Percentiles rank a stretch among this genome's conserved stretches.
Evolutionary conservation across 2,329 filamentous ascomycete genomes (phyloP).

Genomic region (Thermothelomyces thermophilus): DNA sequence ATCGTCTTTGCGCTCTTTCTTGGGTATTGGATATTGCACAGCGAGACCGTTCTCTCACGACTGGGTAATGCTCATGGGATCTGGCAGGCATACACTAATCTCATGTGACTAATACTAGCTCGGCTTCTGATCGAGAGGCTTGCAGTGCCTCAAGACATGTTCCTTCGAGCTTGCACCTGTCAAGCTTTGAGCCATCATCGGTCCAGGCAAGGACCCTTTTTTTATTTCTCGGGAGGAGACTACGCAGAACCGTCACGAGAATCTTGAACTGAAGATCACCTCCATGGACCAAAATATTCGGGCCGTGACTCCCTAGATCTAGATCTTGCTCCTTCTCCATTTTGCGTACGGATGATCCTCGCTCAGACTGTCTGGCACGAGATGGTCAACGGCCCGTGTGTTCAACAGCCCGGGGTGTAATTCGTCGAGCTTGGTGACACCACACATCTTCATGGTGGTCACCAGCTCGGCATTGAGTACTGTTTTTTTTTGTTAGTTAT

Average conservation of each 20-base stretch:
- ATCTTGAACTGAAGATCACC: not conserved
- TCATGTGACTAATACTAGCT: no score
- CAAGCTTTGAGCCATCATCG: not conserved
- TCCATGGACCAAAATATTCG: no score
- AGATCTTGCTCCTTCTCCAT: conserved; percentile 31
- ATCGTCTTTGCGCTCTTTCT: not conserved
- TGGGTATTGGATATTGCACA: not conserved
- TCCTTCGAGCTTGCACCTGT: no score
- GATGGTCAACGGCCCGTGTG: conserved; percentile 42
- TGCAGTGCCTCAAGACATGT: no score
- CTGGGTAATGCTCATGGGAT: no score
- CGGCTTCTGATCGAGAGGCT: no score
- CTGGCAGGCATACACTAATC: no score
- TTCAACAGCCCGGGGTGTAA: conserved; percentile 57
- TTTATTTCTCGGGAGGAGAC: not conserved
- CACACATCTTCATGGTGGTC: conserved; percentile 60
- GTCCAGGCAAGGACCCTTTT: not conserved
- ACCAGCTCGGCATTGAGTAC: conserved; percentile 55
- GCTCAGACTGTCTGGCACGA: conserved; percentile 34
- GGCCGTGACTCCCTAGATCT: no score
- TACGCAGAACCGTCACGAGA: not conserved
- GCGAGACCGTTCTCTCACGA: no score
- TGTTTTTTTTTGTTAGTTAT: conserved; percentile 19
- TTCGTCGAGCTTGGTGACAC: conserved; percentile 54
- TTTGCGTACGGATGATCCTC: conserved; percentile 41